These are phyloP conservation scores for Chrysopogon serrulatus DNA, from an alignment of 176 grass and related monocot species.

Conservation along the genomic window DNA sequence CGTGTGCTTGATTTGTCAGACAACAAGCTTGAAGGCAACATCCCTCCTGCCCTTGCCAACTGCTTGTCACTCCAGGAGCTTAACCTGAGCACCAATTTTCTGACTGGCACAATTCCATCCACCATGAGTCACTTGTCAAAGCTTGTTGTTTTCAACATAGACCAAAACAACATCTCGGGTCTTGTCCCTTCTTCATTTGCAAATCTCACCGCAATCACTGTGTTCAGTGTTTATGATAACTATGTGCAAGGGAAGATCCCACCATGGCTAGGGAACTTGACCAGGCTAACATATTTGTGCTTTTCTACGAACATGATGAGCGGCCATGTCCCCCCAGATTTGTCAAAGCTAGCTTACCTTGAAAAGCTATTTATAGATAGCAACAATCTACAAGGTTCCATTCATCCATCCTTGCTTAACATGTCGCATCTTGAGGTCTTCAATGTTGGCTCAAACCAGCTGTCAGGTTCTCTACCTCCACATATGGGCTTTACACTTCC, in stretches of 20 bases:
- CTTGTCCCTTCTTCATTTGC: not conserved
- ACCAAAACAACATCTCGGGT: not conserved
- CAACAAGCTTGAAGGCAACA: conserved; percentile 8
- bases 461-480: not conserved
- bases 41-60: conserved; percentile 1
- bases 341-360: conserved; percentile 1
- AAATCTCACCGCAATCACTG: not conserved
- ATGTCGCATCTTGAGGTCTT: not conserved
- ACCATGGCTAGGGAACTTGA: conserved; percentile 9
- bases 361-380: not conserved
- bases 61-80: not conserved
- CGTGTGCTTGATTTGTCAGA: not conserved
- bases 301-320: not conserved
- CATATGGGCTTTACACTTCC: not conserved
- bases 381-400: not conserved
- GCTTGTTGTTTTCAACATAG: not conserved
- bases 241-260: not conserved
- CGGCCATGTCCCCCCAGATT: not conserved
- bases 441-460: not conserved
- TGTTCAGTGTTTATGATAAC: not conserved
- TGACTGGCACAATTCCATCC: not conserved
- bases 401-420: not conserved
- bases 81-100: not conserved
- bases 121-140: not conserved
- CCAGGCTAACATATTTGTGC: not conserved